Conservation (phyloP, 2,329 filamentous ascomycete species). For the Colletotrichum kahawae region DNA sequence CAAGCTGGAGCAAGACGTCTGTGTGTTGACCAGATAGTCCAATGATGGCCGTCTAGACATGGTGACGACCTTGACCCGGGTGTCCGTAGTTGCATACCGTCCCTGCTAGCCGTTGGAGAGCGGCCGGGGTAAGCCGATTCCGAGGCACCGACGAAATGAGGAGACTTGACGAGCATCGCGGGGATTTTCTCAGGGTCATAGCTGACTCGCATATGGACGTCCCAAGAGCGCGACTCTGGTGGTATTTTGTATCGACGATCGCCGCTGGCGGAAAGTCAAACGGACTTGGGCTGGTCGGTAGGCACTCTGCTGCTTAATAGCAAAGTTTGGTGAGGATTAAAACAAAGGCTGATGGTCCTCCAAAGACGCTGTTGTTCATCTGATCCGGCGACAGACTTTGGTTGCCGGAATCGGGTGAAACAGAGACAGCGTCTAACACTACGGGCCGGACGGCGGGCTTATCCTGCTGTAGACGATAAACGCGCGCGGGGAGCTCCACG, state of each 20-base stretch:
- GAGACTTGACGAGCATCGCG: background rate
- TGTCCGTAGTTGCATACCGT: background rate
- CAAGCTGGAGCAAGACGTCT: background rate
- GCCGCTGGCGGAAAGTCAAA: background rate
- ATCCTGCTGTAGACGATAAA: background rate
- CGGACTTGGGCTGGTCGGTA: background rate
- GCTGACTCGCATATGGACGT: constrained; percentile 1
- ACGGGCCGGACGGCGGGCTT: background rate
- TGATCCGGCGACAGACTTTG: background rate
- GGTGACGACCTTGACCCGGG: background rate
- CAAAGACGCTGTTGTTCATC: background rate
- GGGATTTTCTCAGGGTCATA: background rate
- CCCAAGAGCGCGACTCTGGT: background rate
- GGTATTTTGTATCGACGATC: constrained; percentile 2
- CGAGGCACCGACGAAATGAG: background rate
- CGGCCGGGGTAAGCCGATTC: background rate
- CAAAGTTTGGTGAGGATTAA: background rate
- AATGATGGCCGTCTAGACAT: background rate
- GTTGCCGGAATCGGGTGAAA: background rate
- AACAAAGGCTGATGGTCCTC: background rate
- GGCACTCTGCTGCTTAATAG: background rate
- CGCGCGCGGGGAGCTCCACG: background rate
- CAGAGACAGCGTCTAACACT: background rate
- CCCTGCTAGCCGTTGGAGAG: background rate
- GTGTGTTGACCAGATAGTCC: background rate